phyloP scores from a whole-genome alignment of 306 rosid genomes.

The Lagenaria siceraria region DNA sequence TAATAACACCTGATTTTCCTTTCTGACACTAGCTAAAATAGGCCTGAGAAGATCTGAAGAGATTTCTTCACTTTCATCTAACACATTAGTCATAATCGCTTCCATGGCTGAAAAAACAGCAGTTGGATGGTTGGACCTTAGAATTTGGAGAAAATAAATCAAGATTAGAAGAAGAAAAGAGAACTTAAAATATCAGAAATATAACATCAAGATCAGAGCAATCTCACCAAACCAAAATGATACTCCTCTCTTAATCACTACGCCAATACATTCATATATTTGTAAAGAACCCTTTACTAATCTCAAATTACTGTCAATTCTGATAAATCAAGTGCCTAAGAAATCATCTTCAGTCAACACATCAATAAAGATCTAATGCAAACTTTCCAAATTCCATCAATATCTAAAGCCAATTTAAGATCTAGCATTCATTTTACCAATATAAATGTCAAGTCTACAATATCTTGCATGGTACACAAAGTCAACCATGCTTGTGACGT shows the following conservation, averaged over 20 bases:
- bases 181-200: not conserved
- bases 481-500: not conserved
- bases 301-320: not conserved
- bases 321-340: not conserved
- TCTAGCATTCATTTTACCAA: not conserved
- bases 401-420: not conserved
- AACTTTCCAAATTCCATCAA: not conserved
- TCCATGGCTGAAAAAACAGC: slow-evolving; percentile 41
- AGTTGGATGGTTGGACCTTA: slow-evolving; percentile 46
- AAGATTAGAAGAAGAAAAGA: slow-evolving; percentile 14
- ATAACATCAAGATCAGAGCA: slow-evolving; percentile 2
- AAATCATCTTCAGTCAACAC: not conserved
- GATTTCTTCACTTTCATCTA: slow-evolving; percentile 58
- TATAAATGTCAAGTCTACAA: not conserved
- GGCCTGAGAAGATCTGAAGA: slow-evolving; percentile 44
- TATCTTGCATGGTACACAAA: not conserved
- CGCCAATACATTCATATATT: not conserved
- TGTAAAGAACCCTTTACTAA: not conserved
- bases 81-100: slow-evolving; percentile 42
- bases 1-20: slow-evolving; percentile 44
- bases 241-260: not conserved
- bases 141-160: slow-evolving; percentile 21
- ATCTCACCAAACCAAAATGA: not conserved
- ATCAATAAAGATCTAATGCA: not conserved
- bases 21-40: slow-evolving; percentile 39